Conservation (phyloP, 2,329 filamentous ascomycete genomes). For the Colletotrichum magnum region DNA sequence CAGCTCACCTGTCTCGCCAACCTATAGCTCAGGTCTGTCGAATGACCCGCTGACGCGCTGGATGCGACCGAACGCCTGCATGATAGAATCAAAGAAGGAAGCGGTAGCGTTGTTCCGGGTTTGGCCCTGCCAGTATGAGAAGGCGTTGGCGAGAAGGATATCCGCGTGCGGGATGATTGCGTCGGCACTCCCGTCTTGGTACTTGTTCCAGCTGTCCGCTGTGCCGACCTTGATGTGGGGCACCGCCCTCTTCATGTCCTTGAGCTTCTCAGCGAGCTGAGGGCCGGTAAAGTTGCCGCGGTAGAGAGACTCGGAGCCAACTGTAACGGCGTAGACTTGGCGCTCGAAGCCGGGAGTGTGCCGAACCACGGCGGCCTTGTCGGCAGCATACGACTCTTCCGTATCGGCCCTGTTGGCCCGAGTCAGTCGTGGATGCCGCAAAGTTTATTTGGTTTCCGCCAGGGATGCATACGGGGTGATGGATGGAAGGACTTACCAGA, state of each 20-base stretch:
- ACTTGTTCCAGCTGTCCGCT: conserved; percentile 82
- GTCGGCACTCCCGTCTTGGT: conserved; percentile 76
- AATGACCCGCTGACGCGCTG: conserved; percentile 66
- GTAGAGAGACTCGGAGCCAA: conserved; percentile 80
- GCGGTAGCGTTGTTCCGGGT: conserved; percentile 66
- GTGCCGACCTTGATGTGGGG: conserved; percentile 73
- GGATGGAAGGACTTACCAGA: conserved; percentile 67
- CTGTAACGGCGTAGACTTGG: conserved; percentile 77
- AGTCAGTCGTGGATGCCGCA: conserved; percentile 2
- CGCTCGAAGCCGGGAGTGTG: conserved; percentile 65
- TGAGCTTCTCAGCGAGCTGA: conserved; percentile 73
- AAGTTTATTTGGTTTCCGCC: background rate
- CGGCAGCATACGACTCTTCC: conserved; percentile 71
- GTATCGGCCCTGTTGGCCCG: conserved; percentile 67
- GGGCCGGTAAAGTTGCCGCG: conserved; percentile 75
- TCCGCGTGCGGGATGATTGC: conserved; percentile 72
- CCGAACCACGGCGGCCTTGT: conserved; percentile 65
- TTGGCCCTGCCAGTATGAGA: conserved; percentile 80
- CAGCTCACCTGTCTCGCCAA: conserved; percentile 70
- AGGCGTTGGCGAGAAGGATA: conserved; percentile 76
- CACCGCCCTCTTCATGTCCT: conserved; percentile 70
- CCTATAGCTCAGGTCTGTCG: conserved; percentile 75
- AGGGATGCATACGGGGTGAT: background rate
- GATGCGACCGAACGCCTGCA: conserved; percentile 74
- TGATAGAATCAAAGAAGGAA: conserved; percentile 78